These are phyloP conservation scores for Diaporthe capsici DNA, from an alignment of 2,329 filamentous ascomycete genomes.

Conservation along the genomic window DNA sequence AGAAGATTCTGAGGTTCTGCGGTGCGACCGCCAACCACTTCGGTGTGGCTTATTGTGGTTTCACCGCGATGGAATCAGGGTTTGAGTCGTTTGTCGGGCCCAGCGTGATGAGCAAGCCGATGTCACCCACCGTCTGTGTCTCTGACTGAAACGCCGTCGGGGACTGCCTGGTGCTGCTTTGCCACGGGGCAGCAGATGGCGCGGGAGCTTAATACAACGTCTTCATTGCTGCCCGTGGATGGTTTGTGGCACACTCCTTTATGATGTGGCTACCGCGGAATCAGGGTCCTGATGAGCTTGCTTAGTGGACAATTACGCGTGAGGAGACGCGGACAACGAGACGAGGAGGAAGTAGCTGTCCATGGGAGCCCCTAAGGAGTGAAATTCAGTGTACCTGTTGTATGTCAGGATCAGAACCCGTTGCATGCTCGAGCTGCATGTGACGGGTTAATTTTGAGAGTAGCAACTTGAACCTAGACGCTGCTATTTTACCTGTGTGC, in stretches of 20 bases:
- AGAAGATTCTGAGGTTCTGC: constrained; percentile 24
- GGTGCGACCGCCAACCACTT: background rate
- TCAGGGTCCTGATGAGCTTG: background rate
- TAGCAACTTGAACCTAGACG: background rate
- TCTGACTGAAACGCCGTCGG: constrained; percentile 1
- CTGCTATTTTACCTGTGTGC: background rate
- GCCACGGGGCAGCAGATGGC: constrained; percentile 17
- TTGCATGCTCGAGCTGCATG: background rate
- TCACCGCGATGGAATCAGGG: background rate
- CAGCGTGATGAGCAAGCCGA: background rate
- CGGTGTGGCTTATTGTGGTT: background rate
- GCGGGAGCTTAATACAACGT: constrained; percentile 11
- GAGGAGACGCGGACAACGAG: background rate
- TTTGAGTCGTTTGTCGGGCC: background rate
- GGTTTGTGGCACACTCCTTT: background rate
- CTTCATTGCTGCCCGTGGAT: background rate
- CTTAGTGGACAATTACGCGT: background rate
- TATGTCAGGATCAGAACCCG: background rate
- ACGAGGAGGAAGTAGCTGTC: background rate
- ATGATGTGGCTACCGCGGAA: background rate
- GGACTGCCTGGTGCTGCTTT: background rate
- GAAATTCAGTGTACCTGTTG: background rate
- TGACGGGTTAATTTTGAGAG: background rate
- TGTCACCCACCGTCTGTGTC: constrained; percentile 15
- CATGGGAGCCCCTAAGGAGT: background rate